Evolutionary conservation across 208 protist genomes (phyloP).

Genomic region (Trypanosoma scelopori): DNA sequence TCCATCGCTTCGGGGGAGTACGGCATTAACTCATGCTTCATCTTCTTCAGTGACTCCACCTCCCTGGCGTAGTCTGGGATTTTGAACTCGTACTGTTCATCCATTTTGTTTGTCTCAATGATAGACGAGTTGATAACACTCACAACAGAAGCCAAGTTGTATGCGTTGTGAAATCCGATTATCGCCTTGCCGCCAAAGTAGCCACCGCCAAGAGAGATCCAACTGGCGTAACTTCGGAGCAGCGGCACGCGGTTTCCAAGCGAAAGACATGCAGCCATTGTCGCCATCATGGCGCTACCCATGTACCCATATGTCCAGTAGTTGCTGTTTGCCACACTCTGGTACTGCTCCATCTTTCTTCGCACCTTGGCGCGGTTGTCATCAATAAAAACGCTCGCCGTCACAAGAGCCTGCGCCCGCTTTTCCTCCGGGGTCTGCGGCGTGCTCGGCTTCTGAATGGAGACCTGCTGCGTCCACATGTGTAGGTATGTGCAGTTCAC

Average conservation of each 20-base stretch:
- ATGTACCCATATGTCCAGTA: slow-evolving; percentile 90
- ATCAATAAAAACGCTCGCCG: slow-evolving; percentile 74
- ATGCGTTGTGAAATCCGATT: slow-evolving; percentile 52
- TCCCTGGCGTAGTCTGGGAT: slow-evolving; percentile 70
- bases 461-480: slow-evolving; percentile 29
- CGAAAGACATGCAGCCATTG: slow-evolving; percentile 65
- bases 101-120: slow-evolving; percentile 60
- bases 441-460: slow-evolving; percentile 31
- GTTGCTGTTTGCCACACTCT: slow-evolving; percentile 63
- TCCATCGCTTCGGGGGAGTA: slow-evolving; percentile 31
- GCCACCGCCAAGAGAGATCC: slow-evolving; percentile 68
- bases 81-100: slow-evolving; percentile 58
- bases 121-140: slow-evolving; percentile 65
- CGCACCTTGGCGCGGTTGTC: slow-evolving; percentile 56
- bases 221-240: slow-evolving; percentile 70
- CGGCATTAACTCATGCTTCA: slow-evolving; percentile 73
- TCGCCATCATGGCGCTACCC: slow-evolving; percentile 59
- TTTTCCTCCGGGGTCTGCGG: slow-evolving; percentile 56
- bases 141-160: slow-evolving; percentile 50
- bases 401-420: slow-evolving; percentile 69
- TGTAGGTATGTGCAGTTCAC: slow-evolving; percentile 15
- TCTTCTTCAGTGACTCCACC: slow-evolving; percentile 44
- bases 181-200: slow-evolving; percentile 81
- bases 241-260: slow-evolving; percentile 67
- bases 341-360: slow-evolving; percentile 56